These are phyloP conservation scores for Pleurotus eryngii DNA, from an alignment of 768 basidiomycete species.

Conservation along the genomic window DNA sequence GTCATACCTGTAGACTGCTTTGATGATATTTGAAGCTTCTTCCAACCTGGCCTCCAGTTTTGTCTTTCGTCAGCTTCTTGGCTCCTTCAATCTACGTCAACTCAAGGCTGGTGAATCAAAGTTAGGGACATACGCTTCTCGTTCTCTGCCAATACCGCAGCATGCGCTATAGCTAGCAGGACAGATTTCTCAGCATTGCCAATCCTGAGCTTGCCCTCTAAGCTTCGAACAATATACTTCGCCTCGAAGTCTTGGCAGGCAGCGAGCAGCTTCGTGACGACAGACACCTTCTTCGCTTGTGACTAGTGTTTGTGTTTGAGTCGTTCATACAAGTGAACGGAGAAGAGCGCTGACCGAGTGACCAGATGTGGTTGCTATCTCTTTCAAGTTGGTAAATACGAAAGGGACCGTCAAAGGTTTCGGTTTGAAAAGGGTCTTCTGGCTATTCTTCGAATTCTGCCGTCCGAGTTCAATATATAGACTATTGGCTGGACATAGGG, in stretches of 20 bases:
- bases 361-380: slow-evolving; percentile 84
- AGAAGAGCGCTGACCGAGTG: slow-evolving; percentile 54
- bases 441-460: slow-evolving; percentile 89
- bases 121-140: slow-evolving; percentile 44
- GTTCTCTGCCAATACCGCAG: slow-evolving; percentile 78
- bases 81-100: slow-evolving; percentile 38
- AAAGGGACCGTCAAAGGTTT: slow-evolving; percentile 85
- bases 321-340: no score
- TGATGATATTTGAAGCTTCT: slow-evolving; percentile 72
- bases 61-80: slow-evolving; percentile 75
- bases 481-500: not conserved
- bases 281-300: slow-evolving; percentile 91
- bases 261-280: slow-evolving; percentile 91
- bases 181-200: slow-evolving; percentile 96
- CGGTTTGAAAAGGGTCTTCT: slow-evolving; percentile 92
- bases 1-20: slow-evolving; percentile 86
- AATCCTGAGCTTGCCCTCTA: slow-evolving; percentile 96
- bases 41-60: slow-evolving; percentile 72
- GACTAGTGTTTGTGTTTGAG: slow-evolving; percentile 46
- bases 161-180: slow-evolving; percentile 92
- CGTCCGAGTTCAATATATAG: not conserved
- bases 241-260: slow-evolving; percentile 91
- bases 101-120: slow-evolving; percentile 6
- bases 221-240: slow-evolving; percentile 92
- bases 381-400: slow-evolving; percentile 86